A percentile compares a stretch with the other conserved stretches of the same genome.
These are phyloP conservation scores for Metschnikowia santaceciliae DNA, from an alignment of 805 yeast genomes.

Conservation along the genomic window DNA sequence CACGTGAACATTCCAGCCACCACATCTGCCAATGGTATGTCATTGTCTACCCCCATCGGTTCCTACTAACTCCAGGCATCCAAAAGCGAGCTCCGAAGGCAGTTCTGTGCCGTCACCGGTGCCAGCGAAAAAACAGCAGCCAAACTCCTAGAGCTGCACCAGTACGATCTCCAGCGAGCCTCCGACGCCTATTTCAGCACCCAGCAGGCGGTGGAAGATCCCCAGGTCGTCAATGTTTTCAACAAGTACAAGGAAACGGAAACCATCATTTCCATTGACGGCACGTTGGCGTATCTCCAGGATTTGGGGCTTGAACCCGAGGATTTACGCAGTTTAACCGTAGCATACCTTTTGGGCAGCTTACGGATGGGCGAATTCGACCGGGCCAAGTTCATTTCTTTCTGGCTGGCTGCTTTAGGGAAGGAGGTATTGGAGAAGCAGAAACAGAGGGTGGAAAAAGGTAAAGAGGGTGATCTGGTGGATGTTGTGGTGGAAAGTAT, in stretches of 20 bases:
- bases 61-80: conserved; percentile 10
- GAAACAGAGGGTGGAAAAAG: too few species aligned
- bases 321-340: conserved; percentile 62
- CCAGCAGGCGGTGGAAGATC: not conserved
- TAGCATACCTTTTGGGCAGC: conserved; percentile 66
- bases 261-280: conserved; percentile 64
- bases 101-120: conserved; percentile 42
- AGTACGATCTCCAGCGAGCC: conserved; percentile 30
- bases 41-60: not conserved
- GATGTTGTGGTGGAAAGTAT: conserved; percentile 27
- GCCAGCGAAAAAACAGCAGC: conserved; percentile 32
- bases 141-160: conserved; percentile 27
- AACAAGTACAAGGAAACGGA: conserved; percentile 28
- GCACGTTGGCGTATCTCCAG: conserved; percentile 62
- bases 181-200: conserved; percentile 26
- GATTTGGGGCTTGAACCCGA: conserved; percentile 74
- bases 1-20: not conserved
- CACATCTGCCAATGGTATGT: conserved; percentile 1
- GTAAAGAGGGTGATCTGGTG: too few species aligned
- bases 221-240: conserved; percentile 27
- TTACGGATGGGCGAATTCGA: conserved; percentile 64
- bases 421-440: too few species aligned
- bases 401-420: conserved; percentile 46
- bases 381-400: conserved; percentile 45
- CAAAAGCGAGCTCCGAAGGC: conserved; percentile 20